Evolutionary conservation across 768 basidiomycete genomes (phyloP).

Genomic region (Pholiota molesta): DNA sequence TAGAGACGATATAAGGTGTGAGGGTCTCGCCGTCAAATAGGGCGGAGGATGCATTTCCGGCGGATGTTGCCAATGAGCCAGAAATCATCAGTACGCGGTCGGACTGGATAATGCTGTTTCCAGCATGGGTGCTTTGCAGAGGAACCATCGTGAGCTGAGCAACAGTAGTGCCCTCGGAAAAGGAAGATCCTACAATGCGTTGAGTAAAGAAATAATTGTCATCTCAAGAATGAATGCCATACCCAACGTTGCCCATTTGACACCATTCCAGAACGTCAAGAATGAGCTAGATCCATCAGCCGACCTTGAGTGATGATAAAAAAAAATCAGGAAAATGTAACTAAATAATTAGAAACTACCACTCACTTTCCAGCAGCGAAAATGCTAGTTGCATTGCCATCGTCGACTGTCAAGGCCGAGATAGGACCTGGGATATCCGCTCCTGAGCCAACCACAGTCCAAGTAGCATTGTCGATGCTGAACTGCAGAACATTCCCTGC

Average conservation of each 20-base stretch:
- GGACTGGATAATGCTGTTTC: slow-evolving; percentile 71
- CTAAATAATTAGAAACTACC: background rate
- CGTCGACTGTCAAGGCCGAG: slow-evolving; percentile 85
- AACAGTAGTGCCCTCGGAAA: slow-evolving; percentile 63
- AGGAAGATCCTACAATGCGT: slow-evolving; percentile 48
- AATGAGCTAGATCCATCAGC: slow-evolving; percentile 68
- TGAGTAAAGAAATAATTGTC: slow-evolving; percentile 5
- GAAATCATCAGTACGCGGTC: slow-evolving; percentile 93
- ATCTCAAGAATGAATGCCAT: slow-evolving; percentile 21
- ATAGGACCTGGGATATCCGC: slow-evolving; percentile 83
- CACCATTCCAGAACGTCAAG: slow-evolving; percentile 85
- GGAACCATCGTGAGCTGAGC: slow-evolving; percentile 92
- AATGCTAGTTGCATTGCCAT: slow-evolving; percentile 77
- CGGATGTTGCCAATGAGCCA: slow-evolving; percentile 68
- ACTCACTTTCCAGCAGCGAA: slow-evolving; percentile 88
- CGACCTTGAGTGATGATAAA: slow-evolving; percentile 37
- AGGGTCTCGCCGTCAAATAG: slow-evolving; percentile 85
- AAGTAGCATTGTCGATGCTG: slow-evolving; percentile 70
- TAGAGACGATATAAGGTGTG: slow-evolving; percentile 81
- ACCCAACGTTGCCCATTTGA: slow-evolving; percentile 73
- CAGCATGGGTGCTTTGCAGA: slow-evolving; percentile 71
- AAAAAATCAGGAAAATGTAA: background rate
- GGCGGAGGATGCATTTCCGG: slow-evolving; percentile 81
- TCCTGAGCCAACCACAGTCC: slow-evolving; percentile 67
- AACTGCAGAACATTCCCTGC: slow-evolving; percentile 76